Percentiles rank a stretch among this genome's conserved stretches.
Conservation (phyloP, 2,329 filamentous ascomycete genomes). For the Stemphylium beticola region DNA sequence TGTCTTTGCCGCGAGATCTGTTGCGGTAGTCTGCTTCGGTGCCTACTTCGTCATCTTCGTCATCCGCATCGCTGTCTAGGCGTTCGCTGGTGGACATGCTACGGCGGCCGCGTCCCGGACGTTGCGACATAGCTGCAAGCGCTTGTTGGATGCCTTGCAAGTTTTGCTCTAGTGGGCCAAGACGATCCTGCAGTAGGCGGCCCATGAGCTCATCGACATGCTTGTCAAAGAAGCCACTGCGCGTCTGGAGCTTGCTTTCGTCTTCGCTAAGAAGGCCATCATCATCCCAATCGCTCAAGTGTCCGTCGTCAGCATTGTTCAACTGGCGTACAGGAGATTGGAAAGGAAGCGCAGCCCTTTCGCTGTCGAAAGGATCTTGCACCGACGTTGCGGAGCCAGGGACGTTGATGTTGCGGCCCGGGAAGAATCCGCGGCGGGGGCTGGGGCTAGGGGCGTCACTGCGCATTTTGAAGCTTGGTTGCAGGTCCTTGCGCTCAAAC, state of each 20-base stretch:
- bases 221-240: slow-evolving; percentile 87
- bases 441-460: slow-evolving; percentile 78
- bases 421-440: slow-evolving; percentile 59
- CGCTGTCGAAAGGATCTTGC: slow-evolving; percentile 67
- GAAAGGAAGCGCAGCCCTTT: slow-evolving; percentile 61
- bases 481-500: slow-evolving; percentile 41
- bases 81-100: slow-evolving; percentile 71
- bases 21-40: slow-evolving; percentile 65
- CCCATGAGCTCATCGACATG: slow-evolving; percentile 88
- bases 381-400: slow-evolving; percentile 45
- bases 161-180: slow-evolving; percentile 82
- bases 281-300: slow-evolving; percentile 92
- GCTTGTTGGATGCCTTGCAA: slow-evolving; percentile 76
- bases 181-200: slow-evolving; percentile 73
- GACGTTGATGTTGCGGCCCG: slow-evolving; percentile 23
- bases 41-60: slow-evolving; percentile 78
- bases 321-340: slow-evolving; percentile 67
- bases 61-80: slow-evolving; percentile 88
- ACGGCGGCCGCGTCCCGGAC: slow-evolving; percentile 61
- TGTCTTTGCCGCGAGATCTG: slow-evolving; percentile 78
- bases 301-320: slow-evolving; percentile 67
- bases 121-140: slow-evolving; percentile 64
- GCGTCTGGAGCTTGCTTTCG: slow-evolving; percentile 79
- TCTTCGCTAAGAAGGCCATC: slow-evolving; percentile 76
- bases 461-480: slow-evolving; percentile 55